Percentiles rank a stretch among this genome's conserved stretches.
Conservation (phyloP, 495 filamentous ascomycete genomes). For the Penicillium longicatenatum region DNA sequence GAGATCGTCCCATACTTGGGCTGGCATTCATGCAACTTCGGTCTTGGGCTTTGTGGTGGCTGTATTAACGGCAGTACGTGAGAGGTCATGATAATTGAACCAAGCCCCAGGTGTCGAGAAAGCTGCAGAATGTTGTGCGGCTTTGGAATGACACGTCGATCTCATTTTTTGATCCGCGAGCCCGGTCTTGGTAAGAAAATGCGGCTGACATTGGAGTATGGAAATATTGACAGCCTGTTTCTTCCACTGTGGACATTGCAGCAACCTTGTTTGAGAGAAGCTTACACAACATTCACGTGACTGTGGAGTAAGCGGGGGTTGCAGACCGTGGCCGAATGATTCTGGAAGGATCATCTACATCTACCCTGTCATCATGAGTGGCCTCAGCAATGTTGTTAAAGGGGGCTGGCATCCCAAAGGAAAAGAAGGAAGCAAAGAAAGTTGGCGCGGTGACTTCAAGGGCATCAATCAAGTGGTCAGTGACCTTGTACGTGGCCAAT, state of each 20-base stretch:
- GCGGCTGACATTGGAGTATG: neutral
- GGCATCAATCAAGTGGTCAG: conserved; percentile 61
- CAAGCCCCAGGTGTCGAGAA: too few relatives aligned
- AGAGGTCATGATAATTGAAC: too few relatives aligned
- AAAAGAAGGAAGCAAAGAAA: conserved; percentile 56
- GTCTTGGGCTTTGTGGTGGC: too few relatives aligned
- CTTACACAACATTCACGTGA: neutral
- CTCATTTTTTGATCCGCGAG: too few relatives aligned
- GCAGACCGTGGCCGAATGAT: neutral
- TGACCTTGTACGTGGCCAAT: conserved; percentile 2
- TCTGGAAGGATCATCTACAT: conserved; percentile 1
- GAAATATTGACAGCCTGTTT: too few relatives aligned
- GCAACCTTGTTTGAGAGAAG: neutral
- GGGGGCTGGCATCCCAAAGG: conserved; percentile 62
- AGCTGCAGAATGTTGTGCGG: too few relatives aligned
- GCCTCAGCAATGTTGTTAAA: conserved; percentile 52
- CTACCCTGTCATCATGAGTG: conserved; percentile 43
- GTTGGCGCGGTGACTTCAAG: conserved; percentile 61
- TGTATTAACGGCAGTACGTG: too few relatives aligned
- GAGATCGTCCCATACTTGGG: too few relatives aligned
- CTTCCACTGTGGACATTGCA: too few relatives aligned
- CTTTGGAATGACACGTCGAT: too few relatives aligned
- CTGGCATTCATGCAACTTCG: too few relatives aligned
- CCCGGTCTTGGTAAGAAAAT: neutral
- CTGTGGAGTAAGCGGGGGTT: conserved; percentile 10